These are phyloP conservation scores for Talaromyces marneffei DNA, from an alignment of 2,329 filamentous ascomycete genomes.

Conservation along the genomic window DNA sequence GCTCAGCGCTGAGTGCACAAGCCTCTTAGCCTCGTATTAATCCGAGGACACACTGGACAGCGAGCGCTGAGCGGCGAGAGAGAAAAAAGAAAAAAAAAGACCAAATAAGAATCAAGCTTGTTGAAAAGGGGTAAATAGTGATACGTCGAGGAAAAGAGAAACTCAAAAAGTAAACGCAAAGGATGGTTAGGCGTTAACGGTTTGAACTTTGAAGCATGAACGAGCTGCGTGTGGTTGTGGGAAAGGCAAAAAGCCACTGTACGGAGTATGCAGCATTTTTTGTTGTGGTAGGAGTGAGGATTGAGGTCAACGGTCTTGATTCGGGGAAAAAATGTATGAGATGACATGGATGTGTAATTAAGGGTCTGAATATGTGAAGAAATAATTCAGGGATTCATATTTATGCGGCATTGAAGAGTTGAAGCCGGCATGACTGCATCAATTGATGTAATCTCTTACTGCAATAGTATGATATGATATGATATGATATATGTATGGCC, in stretches of 20 bases:
- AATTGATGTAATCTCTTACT: too few relatives aligned
- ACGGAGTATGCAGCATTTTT: too few relatives aligned
- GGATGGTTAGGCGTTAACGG: neutral
- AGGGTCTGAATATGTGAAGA: neutral
- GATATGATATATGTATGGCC: too few relatives aligned
- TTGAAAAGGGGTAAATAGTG: neutral
- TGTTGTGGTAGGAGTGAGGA: neutral
- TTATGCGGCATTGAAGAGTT: neutral
- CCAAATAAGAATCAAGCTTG: neutral
- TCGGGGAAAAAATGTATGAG: too few relatives aligned
- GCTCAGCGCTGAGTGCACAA: neutral
- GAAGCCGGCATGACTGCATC: too few relatives aligned
- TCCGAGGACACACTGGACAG: too few relatives aligned
- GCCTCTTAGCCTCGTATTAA: neutral
- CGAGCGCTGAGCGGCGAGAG: too few relatives aligned
- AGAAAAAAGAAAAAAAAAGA: neutral
- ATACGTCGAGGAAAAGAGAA: neutral
- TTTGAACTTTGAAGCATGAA: neutral
- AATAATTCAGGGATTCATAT: neutral
- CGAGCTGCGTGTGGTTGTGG: neutral
- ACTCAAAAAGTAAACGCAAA: neutral
- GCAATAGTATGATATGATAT: too few relatives aligned
- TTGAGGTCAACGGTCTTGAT: too few relatives aligned
- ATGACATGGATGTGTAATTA: neutral
- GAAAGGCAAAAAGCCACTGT: neutral